Evolutionary conservation across 106 monocot species (phyloP).

Genomic region (Dioscorea dumetorum): DNA sequence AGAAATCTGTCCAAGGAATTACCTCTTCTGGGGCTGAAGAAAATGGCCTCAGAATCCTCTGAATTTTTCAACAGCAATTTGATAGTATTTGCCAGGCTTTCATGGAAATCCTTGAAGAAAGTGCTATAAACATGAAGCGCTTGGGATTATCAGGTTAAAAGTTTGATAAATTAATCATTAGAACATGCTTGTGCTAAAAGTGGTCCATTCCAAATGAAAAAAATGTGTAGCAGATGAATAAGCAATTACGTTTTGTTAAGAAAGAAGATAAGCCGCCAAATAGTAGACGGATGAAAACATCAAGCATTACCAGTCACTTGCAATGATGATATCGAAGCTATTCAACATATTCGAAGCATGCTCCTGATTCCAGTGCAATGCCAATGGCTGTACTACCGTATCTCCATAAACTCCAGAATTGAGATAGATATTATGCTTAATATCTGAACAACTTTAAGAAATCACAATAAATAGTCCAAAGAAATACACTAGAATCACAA

Average conservation of each 20-base stretch:
- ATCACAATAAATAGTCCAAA: background rate
- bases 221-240: background rate
- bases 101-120: constrained; percentile 93
- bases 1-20: constrained; percentile 80
- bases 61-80: constrained; percentile 60
- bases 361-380: constrained; percentile 75
- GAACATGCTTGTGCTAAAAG: too few relatives aligned
- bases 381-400: constrained; percentile 58
- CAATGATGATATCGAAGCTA: constrained; percentile 83
- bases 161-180: background rate
- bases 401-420: constrained; percentile 62
- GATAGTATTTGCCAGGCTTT: constrained; percentile 58
- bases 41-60: constrained; percentile 64
- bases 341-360: constrained; percentile 36
- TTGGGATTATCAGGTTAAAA: background rate
- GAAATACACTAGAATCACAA: too few relatives aligned
- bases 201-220: background rate
- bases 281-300: background rate
- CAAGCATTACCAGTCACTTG: constrained; percentile 85
- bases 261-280: background rate
- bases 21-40: constrained; percentile 84
- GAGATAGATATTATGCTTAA: constrained; percentile 55
- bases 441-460: constrained; percentile 44
- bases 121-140: constrained; percentile 42
- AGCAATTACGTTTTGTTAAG: background rate